phyloP scores from a whole-genome alignment of 2,329 filamentous ascomycete species.

The Pseudogymnoascus sp. region DNA sequence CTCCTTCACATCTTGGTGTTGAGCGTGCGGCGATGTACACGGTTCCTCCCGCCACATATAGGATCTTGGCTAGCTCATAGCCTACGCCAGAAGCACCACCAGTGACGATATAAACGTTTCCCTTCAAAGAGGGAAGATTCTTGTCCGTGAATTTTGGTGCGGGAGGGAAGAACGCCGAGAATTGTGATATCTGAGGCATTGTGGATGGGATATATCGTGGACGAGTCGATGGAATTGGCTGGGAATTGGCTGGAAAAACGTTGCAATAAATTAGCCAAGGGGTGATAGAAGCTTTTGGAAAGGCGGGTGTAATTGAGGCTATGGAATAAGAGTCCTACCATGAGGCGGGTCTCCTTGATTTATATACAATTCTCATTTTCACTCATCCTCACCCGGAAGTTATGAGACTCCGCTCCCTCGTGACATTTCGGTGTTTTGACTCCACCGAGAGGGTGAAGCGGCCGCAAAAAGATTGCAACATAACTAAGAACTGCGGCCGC shows the following conservation, averaged over 20 bases:
- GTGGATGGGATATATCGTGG: not conserved
- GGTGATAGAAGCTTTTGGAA: not conserved
- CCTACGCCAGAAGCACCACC: conserved; percentile 33
- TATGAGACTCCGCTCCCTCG: not conserved
- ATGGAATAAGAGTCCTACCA: not conserved
- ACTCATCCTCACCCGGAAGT: not conserved
- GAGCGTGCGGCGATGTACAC: conserved; percentile 45
- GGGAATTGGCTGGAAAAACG: not conserved
- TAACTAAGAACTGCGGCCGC: not conserved
- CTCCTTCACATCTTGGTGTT: conserved; percentile 32
- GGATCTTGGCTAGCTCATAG: conserved; percentile 41
- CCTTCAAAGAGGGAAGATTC: conserved; percentile 33
- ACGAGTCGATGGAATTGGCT: not conserved
- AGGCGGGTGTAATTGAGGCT: not conserved
- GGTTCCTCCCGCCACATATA: conserved; percentile 43
- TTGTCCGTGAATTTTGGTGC: conserved; percentile 36
- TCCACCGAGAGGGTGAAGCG: not conserved
- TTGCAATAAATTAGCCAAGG: not conserved
- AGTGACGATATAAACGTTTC: conserved; percentile 40
- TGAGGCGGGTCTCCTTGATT: not conserved
- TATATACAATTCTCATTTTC: conserved; percentile 5
- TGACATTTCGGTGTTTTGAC: not conserved
- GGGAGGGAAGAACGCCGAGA: conserved; percentile 28
- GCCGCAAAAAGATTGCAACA: not conserved
- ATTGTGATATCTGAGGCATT: not conserved